Conservation (phyloP, 2,329 filamentous ascomycete species). For the Akanthomyces uredinophilus region DNA sequence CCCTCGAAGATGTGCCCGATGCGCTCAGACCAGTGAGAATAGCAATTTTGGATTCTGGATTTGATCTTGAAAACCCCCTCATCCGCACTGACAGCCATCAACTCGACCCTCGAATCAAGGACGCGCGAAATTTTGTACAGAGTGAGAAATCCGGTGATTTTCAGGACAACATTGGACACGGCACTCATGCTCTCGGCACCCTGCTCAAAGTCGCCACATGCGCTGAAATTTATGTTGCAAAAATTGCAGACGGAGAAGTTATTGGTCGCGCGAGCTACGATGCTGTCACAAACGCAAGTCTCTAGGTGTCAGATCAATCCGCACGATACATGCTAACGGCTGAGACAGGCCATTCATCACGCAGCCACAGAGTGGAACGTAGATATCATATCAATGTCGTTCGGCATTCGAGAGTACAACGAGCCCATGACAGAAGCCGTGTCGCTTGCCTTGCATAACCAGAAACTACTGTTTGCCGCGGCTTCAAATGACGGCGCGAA, state of each 20-base stretch:
- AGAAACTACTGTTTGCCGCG: not conserved
- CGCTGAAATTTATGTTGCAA: not conserved
- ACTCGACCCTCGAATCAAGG: slow-evolving; percentile 1
- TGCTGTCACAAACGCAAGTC: not conserved
- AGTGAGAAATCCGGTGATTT: not conserved
- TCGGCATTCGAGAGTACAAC: slow-evolving; percentile 3
- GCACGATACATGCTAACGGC: too few relatives aligned
- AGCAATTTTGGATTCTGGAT: not conserved
- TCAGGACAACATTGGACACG: not conserved
- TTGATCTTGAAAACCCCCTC: not conserved
- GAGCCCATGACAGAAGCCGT: not conserved
- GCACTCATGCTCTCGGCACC: not conserved
- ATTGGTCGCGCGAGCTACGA: not conserved
- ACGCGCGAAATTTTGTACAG: not conserved
- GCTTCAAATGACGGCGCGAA: slow-evolving; percentile 4
- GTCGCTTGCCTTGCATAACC: not conserved
- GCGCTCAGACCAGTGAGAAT: not conserved
- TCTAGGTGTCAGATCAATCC: too few relatives aligned
- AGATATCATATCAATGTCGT: slow-evolving; percentile 6
- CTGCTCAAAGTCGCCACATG: not conserved
- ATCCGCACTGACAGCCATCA: not conserved
- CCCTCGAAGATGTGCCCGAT: not conserved
- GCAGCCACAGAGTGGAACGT: not conserved
- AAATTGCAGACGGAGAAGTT: not conserved
- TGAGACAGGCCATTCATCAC: not conserved